These are phyloP conservation scores for Diaporthe vaccinii DNA, from an alignment of 2,329 filamentous ascomycete species.

Conservation along the genomic window DNA sequence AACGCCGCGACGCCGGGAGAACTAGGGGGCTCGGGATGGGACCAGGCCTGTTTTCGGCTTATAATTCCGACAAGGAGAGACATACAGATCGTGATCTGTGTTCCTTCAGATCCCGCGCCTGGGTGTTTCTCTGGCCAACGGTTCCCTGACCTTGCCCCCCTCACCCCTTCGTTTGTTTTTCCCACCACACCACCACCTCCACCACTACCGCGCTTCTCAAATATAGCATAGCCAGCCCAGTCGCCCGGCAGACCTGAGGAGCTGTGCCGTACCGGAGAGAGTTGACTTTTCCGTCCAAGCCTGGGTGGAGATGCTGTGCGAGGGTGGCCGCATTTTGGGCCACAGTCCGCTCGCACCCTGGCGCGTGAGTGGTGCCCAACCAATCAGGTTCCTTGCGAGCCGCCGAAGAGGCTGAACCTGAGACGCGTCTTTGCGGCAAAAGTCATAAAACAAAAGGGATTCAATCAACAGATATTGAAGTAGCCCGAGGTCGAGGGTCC, in stretches of 20 bases:
- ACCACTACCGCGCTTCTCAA: background rate
- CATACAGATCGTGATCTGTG: constrained; percentile 29
- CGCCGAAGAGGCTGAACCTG: constrained; percentile 36
- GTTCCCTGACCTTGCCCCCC: background rate
- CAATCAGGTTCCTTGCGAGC: background rate
- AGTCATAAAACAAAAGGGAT: background rate
- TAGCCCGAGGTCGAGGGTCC: background rate
- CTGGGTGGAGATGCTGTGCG: constrained; percentile 1
- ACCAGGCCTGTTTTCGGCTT: background rate
- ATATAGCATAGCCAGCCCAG: background rate
- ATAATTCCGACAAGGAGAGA: constrained; percentile 23
- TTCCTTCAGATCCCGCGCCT: constrained; percentile 9
- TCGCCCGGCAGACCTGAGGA: background rate
- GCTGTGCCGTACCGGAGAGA: background rate
- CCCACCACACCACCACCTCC: background rate
- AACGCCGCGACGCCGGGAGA: constrained; percentile 1
- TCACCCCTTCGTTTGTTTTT: background rate
- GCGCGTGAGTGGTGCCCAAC: constrained; percentile 6
- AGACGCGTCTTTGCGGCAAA: constrained; percentile 25
- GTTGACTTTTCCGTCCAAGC: background rate
- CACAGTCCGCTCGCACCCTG: constrained; percentile 5
- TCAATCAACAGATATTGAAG: background rate
- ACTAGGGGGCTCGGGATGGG: background rate
- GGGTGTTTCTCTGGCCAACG: background rate
- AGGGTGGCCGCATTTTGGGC: constrained; percentile 31